Conservation (phyloP, 768 basidiomycete species). For the Pisolithus orientalis region DNA sequence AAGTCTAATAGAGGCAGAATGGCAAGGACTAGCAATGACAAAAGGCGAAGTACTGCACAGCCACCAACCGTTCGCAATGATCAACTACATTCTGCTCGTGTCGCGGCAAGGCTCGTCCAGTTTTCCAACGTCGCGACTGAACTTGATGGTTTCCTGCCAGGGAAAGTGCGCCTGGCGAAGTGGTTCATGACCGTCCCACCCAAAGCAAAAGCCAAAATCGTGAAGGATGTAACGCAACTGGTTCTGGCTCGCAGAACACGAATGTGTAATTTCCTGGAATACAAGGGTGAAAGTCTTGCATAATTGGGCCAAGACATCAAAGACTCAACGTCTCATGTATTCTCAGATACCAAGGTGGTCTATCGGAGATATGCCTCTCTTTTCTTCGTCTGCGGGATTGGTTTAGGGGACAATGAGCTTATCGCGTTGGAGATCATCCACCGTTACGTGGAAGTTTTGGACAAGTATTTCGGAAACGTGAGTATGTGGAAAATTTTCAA, state of each 20-base stretch:
- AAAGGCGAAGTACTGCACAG: constrained; percentile 11
- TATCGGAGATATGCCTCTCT: constrained; percentile 94
- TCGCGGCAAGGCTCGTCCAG: constrained; percentile 74
- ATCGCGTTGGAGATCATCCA: constrained; percentile 90
- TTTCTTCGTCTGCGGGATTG: constrained; percentile 90
- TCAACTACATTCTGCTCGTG: constrained; percentile 90
- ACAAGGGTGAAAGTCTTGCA: constrained; percentile 62
- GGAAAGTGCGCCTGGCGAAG: constrained; percentile 91
- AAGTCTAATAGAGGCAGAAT: not conserved
- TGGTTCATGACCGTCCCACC: constrained; percentile 87
- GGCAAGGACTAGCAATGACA: not conserved
- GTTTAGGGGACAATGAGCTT: constrained; percentile 83
- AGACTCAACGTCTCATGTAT: not conserved
- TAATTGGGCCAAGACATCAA: not conserved
- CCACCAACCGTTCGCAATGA: constrained; percentile 41
- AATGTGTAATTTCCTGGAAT: constrained; percentile 96
- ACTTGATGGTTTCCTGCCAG: constrained; percentile 33
- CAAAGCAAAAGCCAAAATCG: constrained; percentile 82
- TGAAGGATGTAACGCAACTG: constrained; percentile 92
- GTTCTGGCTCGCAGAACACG: constrained; percentile 81
- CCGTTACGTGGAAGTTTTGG: constrained; percentile 87
- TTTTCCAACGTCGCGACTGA: constrained; percentile 2
- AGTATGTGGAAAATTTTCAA: constrained; percentile 7
- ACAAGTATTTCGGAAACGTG: constrained; percentile 49
- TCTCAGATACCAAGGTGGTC: constrained; percentile 74